Evolutionary conservation across 2,329 filamentous ascomycete genomes (phyloP).

Genomic region (Septoria petroselini): DNA sequence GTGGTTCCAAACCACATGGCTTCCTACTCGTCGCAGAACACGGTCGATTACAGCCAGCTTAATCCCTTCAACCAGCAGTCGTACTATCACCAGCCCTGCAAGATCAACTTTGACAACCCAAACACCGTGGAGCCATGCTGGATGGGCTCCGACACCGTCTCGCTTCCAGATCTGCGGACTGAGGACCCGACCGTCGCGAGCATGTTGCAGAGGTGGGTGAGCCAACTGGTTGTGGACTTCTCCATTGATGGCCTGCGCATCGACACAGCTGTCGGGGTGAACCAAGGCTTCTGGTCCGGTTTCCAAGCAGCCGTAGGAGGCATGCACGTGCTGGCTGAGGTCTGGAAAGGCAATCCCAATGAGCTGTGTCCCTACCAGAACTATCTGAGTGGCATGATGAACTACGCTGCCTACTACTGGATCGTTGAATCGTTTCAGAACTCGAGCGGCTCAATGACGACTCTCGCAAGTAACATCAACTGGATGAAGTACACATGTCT

Average conservation of each 20-base stretch:
- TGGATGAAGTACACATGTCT: conserved; percentile 33
- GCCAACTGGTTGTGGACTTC: conserved; percentile 57
- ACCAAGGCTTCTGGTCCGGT: conserved; percentile 40
- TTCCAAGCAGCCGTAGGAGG: conserved; percentile 36
- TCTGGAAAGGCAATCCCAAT: conserved; percentile 39
- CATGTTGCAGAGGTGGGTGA: conserved; percentile 58
- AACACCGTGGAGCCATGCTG: conserved; percentile 47
- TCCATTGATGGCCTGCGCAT: conserved; percentile 54
- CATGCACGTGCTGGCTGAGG: conserved; percentile 46
- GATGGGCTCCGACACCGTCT: conserved; percentile 51
- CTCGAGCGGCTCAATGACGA: conserved; percentile 37
- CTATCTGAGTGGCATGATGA: conserved; percentile 44
- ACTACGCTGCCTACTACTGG: conserved; percentile 45
- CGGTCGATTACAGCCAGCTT: conserved; percentile 38
- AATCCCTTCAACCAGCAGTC: conserved; percentile 43
- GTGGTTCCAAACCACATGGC: conserved; percentile 48
- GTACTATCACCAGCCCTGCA: conserved; percentile 53
- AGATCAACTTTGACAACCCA: conserved; percentile 53
- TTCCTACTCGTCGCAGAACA: conserved; percentile 31
- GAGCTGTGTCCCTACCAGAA: conserved; percentile 43
- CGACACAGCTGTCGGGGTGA: conserved; percentile 48
- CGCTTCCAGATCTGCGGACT: conserved; percentile 61
- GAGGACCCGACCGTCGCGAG: conserved; percentile 48
- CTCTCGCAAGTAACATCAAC: conserved; percentile 37
- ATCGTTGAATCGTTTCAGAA: conserved; percentile 38